A percentile compares a stretch with the other conserved stretches of the same genome.
phyloP scores from a whole-genome alignment of 108 stramenopile genomes.

The Cyclotella atomus region DNA sequence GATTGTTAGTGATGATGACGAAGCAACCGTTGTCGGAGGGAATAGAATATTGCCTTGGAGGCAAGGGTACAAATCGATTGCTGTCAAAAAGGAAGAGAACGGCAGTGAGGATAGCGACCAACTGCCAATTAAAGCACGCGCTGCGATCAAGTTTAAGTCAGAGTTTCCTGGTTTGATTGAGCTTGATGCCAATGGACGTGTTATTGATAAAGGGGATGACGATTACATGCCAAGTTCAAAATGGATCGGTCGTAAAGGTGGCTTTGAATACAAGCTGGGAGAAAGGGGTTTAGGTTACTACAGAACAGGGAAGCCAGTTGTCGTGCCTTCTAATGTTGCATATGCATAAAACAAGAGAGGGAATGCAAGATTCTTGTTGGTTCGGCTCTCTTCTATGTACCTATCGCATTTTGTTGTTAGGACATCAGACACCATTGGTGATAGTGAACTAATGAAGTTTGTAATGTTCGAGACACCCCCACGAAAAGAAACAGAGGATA shows the following conservation, averaged over 20 bases:
- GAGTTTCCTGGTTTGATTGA: conserved; percentile 81
- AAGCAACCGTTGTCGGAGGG: conserved; percentile 70
- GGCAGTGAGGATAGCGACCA: background rate
- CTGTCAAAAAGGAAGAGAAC: conserved; percentile 25
- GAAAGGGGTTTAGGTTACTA: conserved; percentile 89
- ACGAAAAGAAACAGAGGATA: too few species aligned
- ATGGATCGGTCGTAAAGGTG: conserved; percentile 82
- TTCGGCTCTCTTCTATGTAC: too few species aligned
- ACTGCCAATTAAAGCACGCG: conserved; percentile 30
- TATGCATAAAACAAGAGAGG: too few species aligned
- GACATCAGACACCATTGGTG: too few species aligned
- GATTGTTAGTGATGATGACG: conserved; percentile 86
- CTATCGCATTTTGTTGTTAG: too few species aligned
- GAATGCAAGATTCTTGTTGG: too few species aligned
- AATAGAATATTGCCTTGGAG: conserved; percentile 76
- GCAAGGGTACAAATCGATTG: conserved; percentile 31
- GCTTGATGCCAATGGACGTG: conserved; percentile 73
- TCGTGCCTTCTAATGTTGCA: conserved; percentile 83
- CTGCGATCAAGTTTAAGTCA: conserved; percentile 66
- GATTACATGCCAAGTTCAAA: conserved; percentile 72
- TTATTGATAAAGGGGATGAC: conserved; percentile 85
- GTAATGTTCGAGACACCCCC: too few species aligned
- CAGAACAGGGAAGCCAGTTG: conserved; percentile 85
- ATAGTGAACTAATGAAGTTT: too few species aligned
- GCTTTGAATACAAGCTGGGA: conserved; percentile 90